Evolutionary conservation across 140 eudicot genomes (phyloP).

Genomic region (Stevia rebaudiana): DNA sequence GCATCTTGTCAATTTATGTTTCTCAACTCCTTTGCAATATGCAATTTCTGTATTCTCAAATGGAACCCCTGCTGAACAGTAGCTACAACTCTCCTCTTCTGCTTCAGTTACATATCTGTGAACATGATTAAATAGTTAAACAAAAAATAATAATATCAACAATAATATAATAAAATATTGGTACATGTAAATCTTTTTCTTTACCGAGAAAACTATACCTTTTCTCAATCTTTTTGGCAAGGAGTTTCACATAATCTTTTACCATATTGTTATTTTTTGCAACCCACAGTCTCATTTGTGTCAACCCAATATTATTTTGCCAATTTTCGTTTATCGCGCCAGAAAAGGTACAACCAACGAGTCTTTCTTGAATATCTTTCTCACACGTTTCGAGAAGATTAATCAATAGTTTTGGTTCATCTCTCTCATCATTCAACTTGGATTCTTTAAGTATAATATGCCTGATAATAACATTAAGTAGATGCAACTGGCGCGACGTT

Average conservation of each 20-base stretch:
- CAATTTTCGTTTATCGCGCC: slow-evolving; percentile 34
- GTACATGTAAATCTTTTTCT: background rate
- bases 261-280: slow-evolving; percentile 22
- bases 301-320: slow-evolving; percentile 49
- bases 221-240: slow-evolving; percentile 43
- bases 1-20: slow-evolving; percentile 60
- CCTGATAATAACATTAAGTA: slow-evolving; percentile 57
- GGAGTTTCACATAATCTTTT: slow-evolving; percentile 35
- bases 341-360: slow-evolving; percentile 49
- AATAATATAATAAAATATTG: background rate
- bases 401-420: slow-evolving; percentile 43
- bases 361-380: slow-evolving; percentile 64
- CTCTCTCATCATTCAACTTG: slow-evolving; percentile 20
- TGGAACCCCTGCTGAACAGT: slow-evolving; percentile 63
- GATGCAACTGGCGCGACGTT: slow-evolving; percentile 68
- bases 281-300: slow-evolving; percentile 73
- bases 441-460: slow-evolving; percentile 33
- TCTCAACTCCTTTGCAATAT: slow-evolving; percentile 42
- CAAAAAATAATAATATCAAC: no score
- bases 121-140: no score
- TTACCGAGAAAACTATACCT: slow-evolving; percentile 41
- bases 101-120: slow-evolving; percentile 38
- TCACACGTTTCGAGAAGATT: slow-evolving; percentile 52
- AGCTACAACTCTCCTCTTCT: slow-evolving; percentile 41
- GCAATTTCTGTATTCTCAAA: slow-evolving; percentile 67